These are phyloP conservation scores for Ustilago shanxiensis DNA, from an alignment of 1,284 basidiomycete species.

Conservation along the genomic window DNA sequence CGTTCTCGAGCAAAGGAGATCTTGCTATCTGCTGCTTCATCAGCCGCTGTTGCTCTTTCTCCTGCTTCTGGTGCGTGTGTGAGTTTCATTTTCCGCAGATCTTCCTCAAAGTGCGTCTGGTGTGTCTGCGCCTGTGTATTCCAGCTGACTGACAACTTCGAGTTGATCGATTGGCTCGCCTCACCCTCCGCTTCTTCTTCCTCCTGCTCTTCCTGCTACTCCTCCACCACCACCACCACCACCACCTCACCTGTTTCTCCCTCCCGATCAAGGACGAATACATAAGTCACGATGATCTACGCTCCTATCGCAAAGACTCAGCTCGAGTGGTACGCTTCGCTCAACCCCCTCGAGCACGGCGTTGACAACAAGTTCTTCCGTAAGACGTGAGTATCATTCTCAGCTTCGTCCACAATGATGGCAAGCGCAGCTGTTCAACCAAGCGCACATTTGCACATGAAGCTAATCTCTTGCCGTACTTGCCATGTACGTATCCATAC, in stretches of 20 bases:
- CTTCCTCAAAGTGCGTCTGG: neutral
- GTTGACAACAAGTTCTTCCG: conserved; percentile 68
- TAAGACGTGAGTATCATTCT: conserved; percentile 63
- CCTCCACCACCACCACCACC: conserved; percentile 7
- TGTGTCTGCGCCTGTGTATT: neutral
- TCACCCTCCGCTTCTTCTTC: too few relatives aligned
- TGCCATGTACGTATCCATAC: neutral
- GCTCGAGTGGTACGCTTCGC: conserved; percentile 69
- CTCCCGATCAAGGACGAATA: conserved; percentile 17
- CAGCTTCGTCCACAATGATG: neutral
- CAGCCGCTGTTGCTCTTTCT: neutral
- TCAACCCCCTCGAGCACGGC: conserved; percentile 68
- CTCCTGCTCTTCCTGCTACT: conserved; percentile 5
- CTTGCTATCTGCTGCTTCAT: conserved; percentile 39
- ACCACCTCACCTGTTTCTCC: neutral
- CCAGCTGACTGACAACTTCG: neutral
- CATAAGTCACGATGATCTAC: conserved; percentile 53
- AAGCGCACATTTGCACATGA: too few relatives aligned
- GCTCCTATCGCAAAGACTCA: conserved; percentile 63
- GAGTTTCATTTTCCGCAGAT: conserved; percentile 1
- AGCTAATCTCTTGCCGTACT: neutral
- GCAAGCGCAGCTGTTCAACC: neutral
- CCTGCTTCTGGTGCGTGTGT: neutral
- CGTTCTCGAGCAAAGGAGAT: conserved; percentile 25
- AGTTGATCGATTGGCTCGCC: neutral